Conservation (phyloP, 2,329 filamentous ascomycete genomes). For the Ophiocordyceps camponoti-saundersi region DNA sequence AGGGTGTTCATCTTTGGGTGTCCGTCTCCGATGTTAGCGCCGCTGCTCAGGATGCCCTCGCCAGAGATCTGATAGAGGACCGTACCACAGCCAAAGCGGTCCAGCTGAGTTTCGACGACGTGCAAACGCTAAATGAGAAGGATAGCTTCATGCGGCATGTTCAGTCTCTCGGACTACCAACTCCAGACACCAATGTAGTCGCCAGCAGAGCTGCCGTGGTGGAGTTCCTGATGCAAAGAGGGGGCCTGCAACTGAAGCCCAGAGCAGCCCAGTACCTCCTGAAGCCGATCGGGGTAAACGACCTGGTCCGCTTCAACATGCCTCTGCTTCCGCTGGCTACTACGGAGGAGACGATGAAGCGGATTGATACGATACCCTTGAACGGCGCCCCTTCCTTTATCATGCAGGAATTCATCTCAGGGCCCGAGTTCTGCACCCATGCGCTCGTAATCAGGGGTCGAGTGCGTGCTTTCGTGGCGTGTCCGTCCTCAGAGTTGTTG, state of each 20-base stretch:
- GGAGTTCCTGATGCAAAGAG: slow-evolving; percentile 25
- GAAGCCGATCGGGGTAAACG: slow-evolving; percentile 47
- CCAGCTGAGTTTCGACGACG: slow-evolving; percentile 41
- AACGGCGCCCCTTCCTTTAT: slow-evolving; percentile 35
- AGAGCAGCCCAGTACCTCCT: slow-evolving; percentile 37
- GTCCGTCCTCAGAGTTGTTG: slow-evolving; percentile 41
- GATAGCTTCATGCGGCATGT: slow-evolving; percentile 46
- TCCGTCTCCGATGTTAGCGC: slow-evolving; percentile 53
- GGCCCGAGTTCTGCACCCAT: slow-evolving; percentile 55
- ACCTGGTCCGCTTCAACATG: slow-evolving; percentile 41
- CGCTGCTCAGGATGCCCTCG: slow-evolving; percentile 48
- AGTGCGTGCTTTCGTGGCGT: slow-evolving; percentile 50
- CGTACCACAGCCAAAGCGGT: slow-evolving; percentile 42
- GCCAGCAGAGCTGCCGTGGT: slow-evolving; percentile 34
- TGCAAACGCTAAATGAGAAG: slow-evolving; percentile 44
- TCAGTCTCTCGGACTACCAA: slow-evolving; percentile 30
- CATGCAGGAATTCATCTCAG: slow-evolving; percentile 47
- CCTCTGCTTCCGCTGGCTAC: slow-evolving; percentile 43
- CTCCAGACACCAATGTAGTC: slow-evolving; percentile 36
- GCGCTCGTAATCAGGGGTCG: slow-evolving; percentile 47
- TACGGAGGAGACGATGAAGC: slow-evolving; percentile 34
- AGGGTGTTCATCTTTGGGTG: slow-evolving; percentile 55
- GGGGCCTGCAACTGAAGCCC: slow-evolving; percentile 8
- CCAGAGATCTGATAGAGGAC: slow-evolving; percentile 42
- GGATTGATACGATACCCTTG: slow-evolving; percentile 26